Evolutionary conservation across 2,329 filamentous ascomycete genomes (phyloP), one percentile per base, ranked within the genome.

Genomic region (Hypoxylon sp.): DNA sequence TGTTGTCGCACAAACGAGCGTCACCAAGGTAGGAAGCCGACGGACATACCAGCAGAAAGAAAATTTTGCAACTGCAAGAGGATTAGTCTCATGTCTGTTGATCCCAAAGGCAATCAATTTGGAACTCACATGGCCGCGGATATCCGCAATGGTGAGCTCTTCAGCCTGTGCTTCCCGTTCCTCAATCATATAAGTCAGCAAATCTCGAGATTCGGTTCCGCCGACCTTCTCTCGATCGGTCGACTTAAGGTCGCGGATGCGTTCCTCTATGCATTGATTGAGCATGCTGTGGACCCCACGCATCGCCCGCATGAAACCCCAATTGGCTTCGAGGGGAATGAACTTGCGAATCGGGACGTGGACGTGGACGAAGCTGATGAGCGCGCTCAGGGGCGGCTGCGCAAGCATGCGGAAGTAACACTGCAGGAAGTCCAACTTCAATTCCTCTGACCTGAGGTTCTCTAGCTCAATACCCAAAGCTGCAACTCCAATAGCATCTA

Each of bases 401-500:
- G 73, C 67, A 48, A 75, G 73, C 45, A 74, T 69, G 9, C 67
- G 61, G 30, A 73, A 69, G 60, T 77, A 78, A 37, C 69, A 71
- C 12, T 76, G 65, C 61, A 73, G 66, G 61, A 77, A 76, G 7
- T 70, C 59, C 8, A 70, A 63, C 7, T 63, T 63, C n/a, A 61
- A 27, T 8, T 67, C 64, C 16, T 61, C 43, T 1, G 65, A 61
- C 0, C 69, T 52, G 2, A 79, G 73, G 9, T 76, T 76, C 1
- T 73, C 66, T 19, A 79, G 75, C 57, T 80, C 76, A 1, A 77
- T 68, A 0, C 79, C 78, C 6, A 79, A 71, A 5, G 75, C 75
- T 2, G 75, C 75, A 0, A 75, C 68, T 7, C 75, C 77, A 8
- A 81, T 77, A 6, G 80, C 75, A n/a, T 80, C 78, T 6, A 81